phyloP scores from a whole-genome alignment of 2,329 filamentous ascomycete species.

The Ophiocordyceps camponoti-saundersi region DNA sequence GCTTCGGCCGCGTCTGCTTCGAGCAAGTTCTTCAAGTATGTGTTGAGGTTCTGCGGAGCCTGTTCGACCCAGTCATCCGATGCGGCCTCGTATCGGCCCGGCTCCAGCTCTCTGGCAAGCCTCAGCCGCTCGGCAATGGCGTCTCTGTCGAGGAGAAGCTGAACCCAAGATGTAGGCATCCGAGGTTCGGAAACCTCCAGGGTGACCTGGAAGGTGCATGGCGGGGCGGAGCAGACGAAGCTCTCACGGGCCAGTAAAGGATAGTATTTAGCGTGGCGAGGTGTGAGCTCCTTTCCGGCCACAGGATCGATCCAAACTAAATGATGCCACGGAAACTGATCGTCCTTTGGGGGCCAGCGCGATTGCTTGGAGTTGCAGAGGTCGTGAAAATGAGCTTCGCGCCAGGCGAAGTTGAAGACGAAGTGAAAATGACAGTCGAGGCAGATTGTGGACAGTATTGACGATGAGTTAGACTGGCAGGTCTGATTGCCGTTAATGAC shows the following conservation, averaged over 20 bases:
- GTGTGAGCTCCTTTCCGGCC: slow-evolving; percentile 7
- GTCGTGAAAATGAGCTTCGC: slow-evolving; percentile 9
- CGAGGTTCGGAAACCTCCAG: slow-evolving; percentile 33
- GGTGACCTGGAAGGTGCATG: slow-evolving; percentile 23
- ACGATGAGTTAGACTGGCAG: slow-evolving; percentile 8
- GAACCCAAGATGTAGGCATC: slow-evolving; percentile 23
- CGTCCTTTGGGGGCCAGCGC: slow-evolving; percentile 17
- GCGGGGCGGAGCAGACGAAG: slow-evolving; percentile 23
- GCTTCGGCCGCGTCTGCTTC: slow-evolving; percentile 17
- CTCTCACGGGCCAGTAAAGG: slow-evolving; percentile 18
- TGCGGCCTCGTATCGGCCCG: slow-evolving; percentile 27
- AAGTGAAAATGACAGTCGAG: slow-evolving; percentile 24
- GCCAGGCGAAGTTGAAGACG: slow-evolving; percentile 19
- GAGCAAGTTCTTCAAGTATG: slow-evolving; percentile 33
- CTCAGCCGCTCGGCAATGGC: slow-evolving; percentile 23
- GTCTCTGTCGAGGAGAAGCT: slow-evolving; percentile 25
- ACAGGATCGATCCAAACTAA: slow-evolving; percentile 17
- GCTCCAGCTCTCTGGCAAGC: slow-evolving; percentile 24
- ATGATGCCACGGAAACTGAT: slow-evolving; percentile 21
- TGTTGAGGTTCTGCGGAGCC: slow-evolving; percentile 28
- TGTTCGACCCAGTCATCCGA: slow-evolving; percentile 21
- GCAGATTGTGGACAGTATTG: slow-evolving; percentile 19
- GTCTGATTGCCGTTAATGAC: slow-evolving; percentile 23
- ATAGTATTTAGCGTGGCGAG: slow-evolving; percentile 17
- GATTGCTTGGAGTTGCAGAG: slow-evolving; percentile 15